Evolutionary conservation across 78 protist genomes (phyloP).

Genomic region (Neovahlkampfia damariscottae): DNA sequence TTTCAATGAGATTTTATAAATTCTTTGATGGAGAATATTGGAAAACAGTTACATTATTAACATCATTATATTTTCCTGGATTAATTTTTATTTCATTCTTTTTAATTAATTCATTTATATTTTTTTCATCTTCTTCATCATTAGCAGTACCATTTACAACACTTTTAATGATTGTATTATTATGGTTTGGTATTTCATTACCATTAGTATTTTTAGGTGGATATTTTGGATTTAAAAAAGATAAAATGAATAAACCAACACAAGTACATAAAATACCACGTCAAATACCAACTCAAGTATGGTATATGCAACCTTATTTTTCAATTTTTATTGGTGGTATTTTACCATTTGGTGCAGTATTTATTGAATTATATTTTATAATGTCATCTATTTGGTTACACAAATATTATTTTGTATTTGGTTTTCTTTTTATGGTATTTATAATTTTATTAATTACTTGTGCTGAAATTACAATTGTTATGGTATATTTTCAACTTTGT

Average conservation of each 20-base stretch:
- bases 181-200: slow-evolving; percentile 72
- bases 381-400: slow-evolving; percentile 50
- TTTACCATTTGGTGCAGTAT: slow-evolving; percentile 68
- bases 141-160: slow-evolving; percentile 64
- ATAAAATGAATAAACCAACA: slow-evolving; percentile 44
- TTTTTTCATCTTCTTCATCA: slow-evolving; percentile 38
- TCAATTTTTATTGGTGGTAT: slow-evolving; percentile 64
- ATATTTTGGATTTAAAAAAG: slow-evolving; percentile 71
- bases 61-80: slow-evolving; percentile 54
- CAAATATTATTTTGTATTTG: slow-evolving; percentile 17
- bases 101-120: slow-evolving; percentile 35
- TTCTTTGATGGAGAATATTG: slow-evolving; percentile 33
- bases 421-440: slow-evolving; percentile 31
- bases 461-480: slow-evolving; percentile 68
- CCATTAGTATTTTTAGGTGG: slow-evolving; percentile 78
- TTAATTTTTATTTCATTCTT: slow-evolving; percentile 39
- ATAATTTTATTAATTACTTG: slow-evolving; percentile 30
- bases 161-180: slow-evolving; percentile 27
- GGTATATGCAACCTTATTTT: slow-evolving; percentile 76
- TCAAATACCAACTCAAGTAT: slow-evolving; percentile 71
- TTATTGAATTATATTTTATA: slow-evolving; percentile 74
- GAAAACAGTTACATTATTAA: slow-evolving; percentile 30
- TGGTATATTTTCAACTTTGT: slow-evolving; percentile 45
- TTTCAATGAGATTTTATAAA: slow-evolving; percentile 38
- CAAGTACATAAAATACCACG: slow-evolving; percentile 85